Conservation (phyloP, 2,329 filamentous ascomycete species). For the Aspergillus pseudonomiae region DNA sequence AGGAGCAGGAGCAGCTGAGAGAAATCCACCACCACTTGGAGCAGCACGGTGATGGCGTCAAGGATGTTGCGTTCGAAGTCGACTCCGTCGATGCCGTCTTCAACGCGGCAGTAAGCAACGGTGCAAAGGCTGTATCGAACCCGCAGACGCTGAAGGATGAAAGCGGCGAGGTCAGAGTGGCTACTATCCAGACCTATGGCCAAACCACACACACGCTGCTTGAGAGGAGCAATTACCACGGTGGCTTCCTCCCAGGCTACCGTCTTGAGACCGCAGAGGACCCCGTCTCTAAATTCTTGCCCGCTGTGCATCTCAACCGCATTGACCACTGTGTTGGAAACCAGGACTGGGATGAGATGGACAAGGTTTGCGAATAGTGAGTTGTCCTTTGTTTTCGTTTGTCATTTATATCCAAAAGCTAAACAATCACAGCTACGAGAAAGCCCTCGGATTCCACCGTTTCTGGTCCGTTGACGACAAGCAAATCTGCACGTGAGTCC, state of each 20-base stretch:
- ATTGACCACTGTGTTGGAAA: slow-evolving; percentile 98
- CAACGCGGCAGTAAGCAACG: slow-evolving; percentile 64
- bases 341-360: slow-evolving; percentile 92
- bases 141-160: slow-evolving; percentile 64
- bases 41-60: slow-evolving; percentile 88
- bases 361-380: slow-evolving; percentile 62
- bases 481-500: slow-evolving; percentile 71
- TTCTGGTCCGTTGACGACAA: slow-evolving; percentile 97
- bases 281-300: slow-evolving; percentile 55
- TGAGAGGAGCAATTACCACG: slow-evolving; percentile 69
- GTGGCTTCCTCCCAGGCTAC: slow-evolving; percentile 83
- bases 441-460: slow-evolving; percentile 86
- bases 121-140: slow-evolving; percentile 42
- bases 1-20: slow-evolving; percentile 67
- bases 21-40: slow-evolving; percentile 84
- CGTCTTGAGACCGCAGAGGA: slow-evolving; percentile 56
- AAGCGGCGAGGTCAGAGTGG: slow-evolving; percentile 69
- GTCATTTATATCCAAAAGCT: not conserved
- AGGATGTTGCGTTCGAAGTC: slow-evolving; percentile 93
- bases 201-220: slow-evolving; percentile 94
- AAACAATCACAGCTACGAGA: slow-evolving; percentile 68
- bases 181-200: slow-evolving; percentile 87
- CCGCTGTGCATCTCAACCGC: slow-evolving; percentile 67
- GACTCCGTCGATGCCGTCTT: slow-evolving; percentile 85
- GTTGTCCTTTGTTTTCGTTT: slow-evolving; percentile 18